Evolutionary conservation across 2,329 filamentous ascomycete species (phyloP).

Genomic region (Tolypocladium capitatum): DNA sequence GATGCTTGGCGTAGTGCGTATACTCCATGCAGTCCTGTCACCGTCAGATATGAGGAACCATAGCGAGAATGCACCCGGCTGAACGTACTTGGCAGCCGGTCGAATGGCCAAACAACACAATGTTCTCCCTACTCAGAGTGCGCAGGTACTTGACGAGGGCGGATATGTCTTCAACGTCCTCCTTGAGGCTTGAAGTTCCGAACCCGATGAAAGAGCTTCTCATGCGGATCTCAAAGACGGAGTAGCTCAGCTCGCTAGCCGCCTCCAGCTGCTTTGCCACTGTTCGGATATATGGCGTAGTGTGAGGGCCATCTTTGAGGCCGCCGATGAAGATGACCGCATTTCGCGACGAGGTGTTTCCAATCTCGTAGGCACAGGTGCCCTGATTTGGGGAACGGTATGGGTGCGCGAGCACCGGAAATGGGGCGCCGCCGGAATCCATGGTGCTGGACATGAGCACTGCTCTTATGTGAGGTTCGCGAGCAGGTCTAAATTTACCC

Average conservation of each 20-base stretch:
- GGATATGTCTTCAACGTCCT: slow-evolving; percentile 41
- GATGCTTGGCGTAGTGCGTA: slow-evolving; percentile 26
- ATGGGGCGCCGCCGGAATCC: slow-evolving; percentile 17
- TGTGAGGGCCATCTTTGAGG: slow-evolving; percentile 55
- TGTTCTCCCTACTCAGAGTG: slow-evolving; percentile 32
- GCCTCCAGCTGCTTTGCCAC: slow-evolving; percentile 31
- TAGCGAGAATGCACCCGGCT: neutral
- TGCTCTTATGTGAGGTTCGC: neutral
- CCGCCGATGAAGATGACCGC: slow-evolving; percentile 59
- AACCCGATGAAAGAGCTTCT: slow-evolving; percentile 40
- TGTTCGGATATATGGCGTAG: slow-evolving; percentile 40
- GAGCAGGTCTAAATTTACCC: neutral
- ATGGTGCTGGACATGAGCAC: slow-evolving; percentile 8
- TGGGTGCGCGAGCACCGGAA: slow-evolving; percentile 31
- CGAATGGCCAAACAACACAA: slow-evolving; percentile 45
- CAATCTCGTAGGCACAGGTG: slow-evolving; percentile 34
- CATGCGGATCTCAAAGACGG: slow-evolving; percentile 43
- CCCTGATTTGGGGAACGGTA: slow-evolving; percentile 26
- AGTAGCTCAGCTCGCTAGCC: slow-evolving; percentile 27
- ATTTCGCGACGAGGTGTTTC: slow-evolving; percentile 30
- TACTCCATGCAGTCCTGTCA: slow-evolving; percentile 44
- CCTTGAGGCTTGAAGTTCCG: slow-evolving; percentile 33
- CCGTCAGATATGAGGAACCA: neutral
- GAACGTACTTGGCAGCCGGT: slow-evolving; percentile 40
- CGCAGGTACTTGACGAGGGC: slow-evolving; percentile 40